These are phyloP conservation scores for Apostasia shenzhenica DNA, from an alignment of 106 monocot genomes.

Conservation along the genomic window DNA sequence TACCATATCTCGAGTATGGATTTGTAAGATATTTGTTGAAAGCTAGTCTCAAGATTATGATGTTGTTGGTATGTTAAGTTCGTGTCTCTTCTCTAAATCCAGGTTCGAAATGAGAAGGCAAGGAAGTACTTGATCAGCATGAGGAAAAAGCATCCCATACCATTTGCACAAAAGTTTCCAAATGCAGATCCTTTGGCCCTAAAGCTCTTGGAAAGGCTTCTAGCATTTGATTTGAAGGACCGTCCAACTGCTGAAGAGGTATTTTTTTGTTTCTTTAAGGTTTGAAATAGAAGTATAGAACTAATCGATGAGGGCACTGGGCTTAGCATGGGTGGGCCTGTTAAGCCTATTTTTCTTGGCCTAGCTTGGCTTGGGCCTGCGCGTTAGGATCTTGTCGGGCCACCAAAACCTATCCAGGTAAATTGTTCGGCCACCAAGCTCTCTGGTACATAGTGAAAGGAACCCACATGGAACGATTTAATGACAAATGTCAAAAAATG, in stretches of 20 bases:
- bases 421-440: too few species aligned
- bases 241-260: constrained; percentile 89
- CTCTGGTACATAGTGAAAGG: too few species aligned
- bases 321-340: too few species aligned
- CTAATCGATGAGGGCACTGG: too few species aligned
- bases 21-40: background rate
- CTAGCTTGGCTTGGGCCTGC: too few species aligned
- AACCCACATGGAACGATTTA: too few species aligned
- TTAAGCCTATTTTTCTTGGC: too few species aligned
- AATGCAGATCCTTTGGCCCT: constrained; percentile 78
- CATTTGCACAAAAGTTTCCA: constrained; percentile 76
- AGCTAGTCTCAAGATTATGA: background rate
- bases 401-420: too few species aligned
- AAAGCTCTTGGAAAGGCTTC: constrained; percentile 70
- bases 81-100: background rate
- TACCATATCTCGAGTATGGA: constrained; percentile 71
- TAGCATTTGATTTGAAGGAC: constrained; percentile 90
- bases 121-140: constrained; percentile 73
- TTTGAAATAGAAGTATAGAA: background rate
- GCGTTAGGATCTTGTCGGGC: too few species aligned
- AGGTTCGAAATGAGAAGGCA: constrained; percentile 93
- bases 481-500: too few species aligned
- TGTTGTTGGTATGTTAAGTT: too few species aligned
- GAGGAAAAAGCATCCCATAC: constrained; percentile 71
- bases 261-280: background rate